These are phyloP conservation scores for Hymenoscyphus infarciens DNA, from an alignment of 2,329 filamentous ascomycete genomes.

Conservation along the genomic window DNA sequence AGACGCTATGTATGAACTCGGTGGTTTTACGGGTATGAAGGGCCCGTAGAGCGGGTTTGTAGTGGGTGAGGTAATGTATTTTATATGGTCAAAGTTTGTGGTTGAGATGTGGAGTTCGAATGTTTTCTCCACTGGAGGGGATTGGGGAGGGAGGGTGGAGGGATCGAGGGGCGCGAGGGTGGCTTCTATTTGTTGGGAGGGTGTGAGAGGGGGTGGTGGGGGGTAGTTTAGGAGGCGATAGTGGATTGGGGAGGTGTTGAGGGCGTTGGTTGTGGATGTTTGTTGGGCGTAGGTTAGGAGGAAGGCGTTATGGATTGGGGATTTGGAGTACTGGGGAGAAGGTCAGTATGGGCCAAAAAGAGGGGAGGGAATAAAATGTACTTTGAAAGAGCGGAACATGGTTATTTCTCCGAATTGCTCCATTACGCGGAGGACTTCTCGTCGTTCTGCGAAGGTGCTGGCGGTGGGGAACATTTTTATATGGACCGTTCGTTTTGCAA, in stretches of 20 bases:
- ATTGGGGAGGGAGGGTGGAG: background rate
- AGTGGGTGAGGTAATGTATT: constrained; percentile 17
- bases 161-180: constrained; percentile 2
- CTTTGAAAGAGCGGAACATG: constrained; percentile 34
- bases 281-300: constrained; percentile 26
- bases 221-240: constrained; percentile 25
- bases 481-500: constrained; percentile 30
- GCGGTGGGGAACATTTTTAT: constrained; percentile 33
- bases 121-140: constrained; percentile 12
- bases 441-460: constrained; percentile 32
- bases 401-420: constrained; percentile 34
- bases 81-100: constrained; percentile 23
- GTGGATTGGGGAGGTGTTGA: constrained; percentile 30
- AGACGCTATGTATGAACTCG: constrained; percentile 23
- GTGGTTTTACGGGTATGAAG: constrained; percentile 23
- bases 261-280: constrained; percentile 21
- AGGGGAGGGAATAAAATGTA: constrained; percentile 9
- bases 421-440: constrained; percentile 34
- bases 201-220: constrained; percentile 2
- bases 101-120: constrained; percentile 28
- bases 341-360: background rate
- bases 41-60: constrained; percentile 31
- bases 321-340: constrained; percentile 19
- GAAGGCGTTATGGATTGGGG: constrained; percentile 31
- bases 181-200: constrained; percentile 8